Evolutionary conservation across 1,139 yeast species (phyloP).

Genomic region (Protomyces pachydermus): DNA sequence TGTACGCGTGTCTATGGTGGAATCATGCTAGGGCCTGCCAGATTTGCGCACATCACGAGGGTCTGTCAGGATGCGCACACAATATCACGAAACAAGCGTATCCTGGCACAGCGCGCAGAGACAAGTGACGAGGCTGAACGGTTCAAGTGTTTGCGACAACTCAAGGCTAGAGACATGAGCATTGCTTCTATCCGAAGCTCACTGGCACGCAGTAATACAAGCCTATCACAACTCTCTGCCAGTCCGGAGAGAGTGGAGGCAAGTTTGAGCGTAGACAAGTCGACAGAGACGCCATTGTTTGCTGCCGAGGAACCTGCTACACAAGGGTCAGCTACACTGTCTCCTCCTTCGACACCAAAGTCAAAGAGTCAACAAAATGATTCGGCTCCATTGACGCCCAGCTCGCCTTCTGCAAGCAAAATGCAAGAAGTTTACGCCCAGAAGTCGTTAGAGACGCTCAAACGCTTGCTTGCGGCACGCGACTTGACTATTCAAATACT

Average conservation of each 20-base stretch:
- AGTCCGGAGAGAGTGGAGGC: background rate
- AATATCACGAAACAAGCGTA: background rate
- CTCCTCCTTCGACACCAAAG: background rate
- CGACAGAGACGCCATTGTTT: background rate
- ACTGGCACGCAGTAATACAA: background rate
- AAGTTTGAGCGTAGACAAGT: background rate
- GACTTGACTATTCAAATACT: slow-evolving; percentile 19
- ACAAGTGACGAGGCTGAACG: background rate
- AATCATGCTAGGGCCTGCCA: slow-evolving; percentile 26
- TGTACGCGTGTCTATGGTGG: slow-evolving; percentile 27
- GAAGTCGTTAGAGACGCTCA: background rate
- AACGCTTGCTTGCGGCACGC: slow-evolving; percentile 1
- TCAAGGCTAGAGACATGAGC: background rate
- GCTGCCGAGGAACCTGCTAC: background rate
- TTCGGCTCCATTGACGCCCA: background rate
- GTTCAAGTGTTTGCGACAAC: background rate
- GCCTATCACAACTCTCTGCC: background rate
- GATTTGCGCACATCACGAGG: slow-evolving; percentile 27
- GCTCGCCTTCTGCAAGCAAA: background rate
- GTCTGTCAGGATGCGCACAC: slow-evolving; percentile 21
- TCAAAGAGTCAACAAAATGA: background rate
- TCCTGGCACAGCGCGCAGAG: slow-evolving; percentile 5
- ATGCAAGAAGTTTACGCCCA: background rate
- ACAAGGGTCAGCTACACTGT: background rate
- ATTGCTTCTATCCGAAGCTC: background rate